Evolutionary conservation across 2,329 filamentous ascomycete species (phyloP).

Genomic region (Dactylellina cionopaga): DNA sequence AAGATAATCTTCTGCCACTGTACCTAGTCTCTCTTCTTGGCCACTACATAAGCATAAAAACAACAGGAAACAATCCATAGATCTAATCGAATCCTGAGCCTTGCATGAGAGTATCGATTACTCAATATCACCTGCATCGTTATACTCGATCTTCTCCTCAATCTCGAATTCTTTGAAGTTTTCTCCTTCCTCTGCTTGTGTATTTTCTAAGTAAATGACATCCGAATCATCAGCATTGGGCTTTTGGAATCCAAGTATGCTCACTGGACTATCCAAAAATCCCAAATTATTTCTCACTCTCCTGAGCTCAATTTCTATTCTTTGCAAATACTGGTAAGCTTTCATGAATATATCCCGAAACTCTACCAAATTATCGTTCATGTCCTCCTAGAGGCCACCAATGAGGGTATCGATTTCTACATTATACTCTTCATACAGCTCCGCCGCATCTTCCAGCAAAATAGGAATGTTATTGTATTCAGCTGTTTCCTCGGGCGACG

Average conservation of each 20-base stretch:
- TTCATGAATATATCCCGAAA: constrained; percentile 6
- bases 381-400: neutral
- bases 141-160: too few species aligned
- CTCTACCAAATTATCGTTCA: constrained; percentile 2
- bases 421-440: neutral
- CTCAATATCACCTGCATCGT: too few species aligned
- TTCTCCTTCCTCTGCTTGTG: too few species aligned
- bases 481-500: neutral
- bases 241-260: constrained; percentile 6
- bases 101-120: too few species aligned
- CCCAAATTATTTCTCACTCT: constrained; percentile 3
- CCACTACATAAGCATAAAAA: too few species aligned
- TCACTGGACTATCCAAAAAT: constrained; percentile 2
- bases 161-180: too few species aligned
- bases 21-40: too few species aligned
- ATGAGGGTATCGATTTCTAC: too few species aligned
- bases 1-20: too few species aligned
- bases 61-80: too few species aligned
- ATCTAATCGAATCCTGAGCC: too few species aligned
- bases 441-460: neutral
- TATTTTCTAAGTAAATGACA: neutral
- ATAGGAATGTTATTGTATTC: neutral
- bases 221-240: neutral
- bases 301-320: constrained; percentile 5
- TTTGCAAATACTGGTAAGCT: constrained; percentile 1